Evolutionary conservation across 1,284 basidiomycete species (phyloP).

Genomic region (Irpex lacteus): DNA sequence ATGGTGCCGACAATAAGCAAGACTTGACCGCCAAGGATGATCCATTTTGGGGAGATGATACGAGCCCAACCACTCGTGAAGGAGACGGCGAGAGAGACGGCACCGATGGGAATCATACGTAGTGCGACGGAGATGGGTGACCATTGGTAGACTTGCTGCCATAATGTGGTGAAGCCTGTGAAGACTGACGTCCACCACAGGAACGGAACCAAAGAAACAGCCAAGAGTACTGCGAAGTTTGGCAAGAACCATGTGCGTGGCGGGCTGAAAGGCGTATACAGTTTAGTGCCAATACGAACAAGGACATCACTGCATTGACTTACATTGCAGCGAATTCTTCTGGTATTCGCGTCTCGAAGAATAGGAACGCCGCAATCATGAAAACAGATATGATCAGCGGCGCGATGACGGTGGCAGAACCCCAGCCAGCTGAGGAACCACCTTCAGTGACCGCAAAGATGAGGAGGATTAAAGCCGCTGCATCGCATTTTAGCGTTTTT

Average conservation of each 20-base stretch:
- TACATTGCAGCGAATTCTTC: conserved; percentile 38
- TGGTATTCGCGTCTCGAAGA: conserved; percentile 39
- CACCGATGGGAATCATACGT: conserved; percentile 42
- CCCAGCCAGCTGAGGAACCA: conserved; percentile 40
- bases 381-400: conserved; percentile 42
- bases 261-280: conserved; percentile 25
- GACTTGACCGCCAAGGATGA: conserved; percentile 40
- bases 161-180: conserved; percentile 35
- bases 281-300: background rate
- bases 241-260: conserved; percentile 40
- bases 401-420: conserved; percentile 35
- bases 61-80: conserved; percentile 39
- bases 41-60: conserved; percentile 38
- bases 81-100: conserved; percentile 34
- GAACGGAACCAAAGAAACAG: conserved; percentile 37
- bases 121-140: conserved; percentile 35
- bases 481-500: background rate
- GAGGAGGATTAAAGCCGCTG: conserved; percentile 36
- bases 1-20: conserved; percentile 37
- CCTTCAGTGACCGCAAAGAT: conserved; percentile 49
- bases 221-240: conserved; percentile 40
- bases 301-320: conserved; percentile 8
- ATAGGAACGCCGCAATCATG: conserved; percentile 38
- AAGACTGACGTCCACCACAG: conserved; percentile 42
- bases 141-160: conserved; percentile 40